These are phyloP conservation scores for Loxodes magnus DNA, from an alignment of 73 alveolate genomes.

Conservation along the genomic window DNA sequence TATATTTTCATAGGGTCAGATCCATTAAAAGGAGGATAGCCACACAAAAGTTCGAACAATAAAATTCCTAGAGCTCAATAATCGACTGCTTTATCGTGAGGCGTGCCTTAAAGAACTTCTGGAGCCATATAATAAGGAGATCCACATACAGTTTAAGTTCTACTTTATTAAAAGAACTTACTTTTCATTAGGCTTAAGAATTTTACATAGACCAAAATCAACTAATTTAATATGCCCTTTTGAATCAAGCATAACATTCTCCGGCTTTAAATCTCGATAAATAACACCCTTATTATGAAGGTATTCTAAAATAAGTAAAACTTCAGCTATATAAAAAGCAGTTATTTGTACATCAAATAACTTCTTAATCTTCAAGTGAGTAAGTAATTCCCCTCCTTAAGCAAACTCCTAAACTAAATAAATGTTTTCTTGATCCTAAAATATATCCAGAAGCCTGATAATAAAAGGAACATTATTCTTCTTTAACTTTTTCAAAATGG, in stretches of 20 bases:
- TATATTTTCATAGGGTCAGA: not conserved
- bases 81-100: constrained; percentile 3
- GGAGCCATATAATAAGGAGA: constrained; percentile 18
- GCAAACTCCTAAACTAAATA: too few species aligned
- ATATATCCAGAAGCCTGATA: too few species aligned
- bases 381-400: too few species aligned
- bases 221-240: constrained; percentile 11
- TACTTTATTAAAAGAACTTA: not conserved
- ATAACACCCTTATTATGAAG: constrained; percentile 18
- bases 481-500: too few species aligned
- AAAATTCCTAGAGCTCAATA: constrained; percentile 14
- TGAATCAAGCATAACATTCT: constrained; percentile 14
- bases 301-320: constrained; percentile 17
- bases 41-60: constrained; percentile 4
- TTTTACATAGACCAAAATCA: constrained; percentile 25
- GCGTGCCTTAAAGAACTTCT: constrained; percentile 8
- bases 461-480: too few species aligned
- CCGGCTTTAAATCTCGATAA: constrained; percentile 36
- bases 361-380: too few species aligned
- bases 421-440: too few species aligned
- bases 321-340: constrained; percentile 19
- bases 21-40: constrained; percentile 15
- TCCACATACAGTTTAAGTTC: constrained; percentile 20
- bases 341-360: constrained; percentile 13
- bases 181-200: not conserved